These are phyloP conservation scores for Exophiala phaeomuriformis DNA, from an alignment of 2,329 filamentous ascomycete genomes.

Conservation along the genomic window DNA sequence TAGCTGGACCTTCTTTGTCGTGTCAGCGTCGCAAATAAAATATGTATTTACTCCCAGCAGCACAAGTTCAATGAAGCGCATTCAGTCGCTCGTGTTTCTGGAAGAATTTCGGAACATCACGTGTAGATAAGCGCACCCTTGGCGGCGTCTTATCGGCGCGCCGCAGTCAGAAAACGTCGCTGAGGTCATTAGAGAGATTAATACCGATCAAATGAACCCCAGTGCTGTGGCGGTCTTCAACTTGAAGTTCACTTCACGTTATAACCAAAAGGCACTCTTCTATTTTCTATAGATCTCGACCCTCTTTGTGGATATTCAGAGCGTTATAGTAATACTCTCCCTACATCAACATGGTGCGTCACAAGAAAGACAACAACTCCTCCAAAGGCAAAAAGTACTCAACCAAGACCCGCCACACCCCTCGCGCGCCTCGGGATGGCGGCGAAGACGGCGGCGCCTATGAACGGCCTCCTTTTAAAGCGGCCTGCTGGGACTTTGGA, in stretches of 20 bases:
- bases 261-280: no score
- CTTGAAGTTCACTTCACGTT: no score
- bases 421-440: slow-evolving; percentile 41
- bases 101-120: slow-evolving; percentile 4
- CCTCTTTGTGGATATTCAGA: no score
- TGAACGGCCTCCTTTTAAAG: slow-evolving; percentile 60
- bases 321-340: no score
- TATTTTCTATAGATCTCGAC: no score
- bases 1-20: no score
- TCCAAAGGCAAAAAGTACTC: slow-evolving; percentile 65
- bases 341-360: slow-evolving; percentile 65
- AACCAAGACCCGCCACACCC: slow-evolving; percentile 51
- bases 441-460: slow-evolving; percentile 35
- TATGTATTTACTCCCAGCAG: not conserved
- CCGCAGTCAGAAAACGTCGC: not conserved
- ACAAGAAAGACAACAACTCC: slow-evolving; percentile 81
- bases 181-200: slow-evolving; percentile 1
- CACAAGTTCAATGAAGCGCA: not conserved
- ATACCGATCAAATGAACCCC: no score
- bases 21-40: no score
- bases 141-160: slow-evolving; percentile 3
- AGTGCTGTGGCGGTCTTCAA: no score
- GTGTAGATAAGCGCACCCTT: slow-evolving; percentile 10
- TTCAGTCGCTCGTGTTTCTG: not conserved
- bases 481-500: slow-evolving; percentile 94